Conservation (phyloP, 441 rosid species). For the Euphorbia corollata region DNA sequence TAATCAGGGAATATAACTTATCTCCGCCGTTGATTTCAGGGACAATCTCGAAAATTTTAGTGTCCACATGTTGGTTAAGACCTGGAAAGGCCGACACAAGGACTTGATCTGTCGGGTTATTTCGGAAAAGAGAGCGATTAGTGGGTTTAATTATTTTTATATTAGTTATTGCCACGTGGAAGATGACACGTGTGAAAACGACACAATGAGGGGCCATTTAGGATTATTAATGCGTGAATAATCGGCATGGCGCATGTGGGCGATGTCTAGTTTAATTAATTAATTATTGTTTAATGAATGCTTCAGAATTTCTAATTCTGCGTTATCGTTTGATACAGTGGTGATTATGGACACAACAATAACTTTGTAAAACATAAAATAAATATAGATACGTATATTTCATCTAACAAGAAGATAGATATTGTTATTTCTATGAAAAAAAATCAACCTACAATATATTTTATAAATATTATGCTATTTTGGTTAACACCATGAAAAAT, state of each 20-base stretch:
- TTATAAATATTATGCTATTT: too few relatives aligned
- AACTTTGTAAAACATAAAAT: too few relatives aligned
- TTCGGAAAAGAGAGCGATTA: not conserved
- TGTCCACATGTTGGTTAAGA: conserved; percentile 23
- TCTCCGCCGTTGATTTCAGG: conserved; percentile 19
- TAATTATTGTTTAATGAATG: too few relatives aligned
- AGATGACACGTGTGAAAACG: conserved; percentile 21
- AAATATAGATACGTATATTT: too few relatives aligned
- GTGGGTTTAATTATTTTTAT: not conserved
- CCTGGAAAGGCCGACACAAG: conserved; percentile 31
- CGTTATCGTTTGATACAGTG: too few relatives aligned
- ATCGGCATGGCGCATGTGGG: conserved; percentile 14
- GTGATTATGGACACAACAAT: too few relatives aligned
- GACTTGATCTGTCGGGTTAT: conserved; percentile 27
- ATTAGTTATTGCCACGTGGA: not conserved
- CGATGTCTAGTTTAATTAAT: not conserved
- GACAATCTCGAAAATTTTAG: conserved; percentile 24
- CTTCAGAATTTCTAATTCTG: too few relatives aligned
- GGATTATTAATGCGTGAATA: not conserved
- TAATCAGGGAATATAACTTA: not conserved
- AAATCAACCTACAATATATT: too few relatives aligned
- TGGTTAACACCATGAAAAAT: too few relatives aligned
- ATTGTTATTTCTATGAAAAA: too few relatives aligned
- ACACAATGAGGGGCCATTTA: conserved; percentile 3
- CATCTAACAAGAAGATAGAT: too few relatives aligned